phyloP scores from a whole-genome alignment of 2,329 filamentous ascomycete genomes.

The Cladosporium sp. region DNA sequence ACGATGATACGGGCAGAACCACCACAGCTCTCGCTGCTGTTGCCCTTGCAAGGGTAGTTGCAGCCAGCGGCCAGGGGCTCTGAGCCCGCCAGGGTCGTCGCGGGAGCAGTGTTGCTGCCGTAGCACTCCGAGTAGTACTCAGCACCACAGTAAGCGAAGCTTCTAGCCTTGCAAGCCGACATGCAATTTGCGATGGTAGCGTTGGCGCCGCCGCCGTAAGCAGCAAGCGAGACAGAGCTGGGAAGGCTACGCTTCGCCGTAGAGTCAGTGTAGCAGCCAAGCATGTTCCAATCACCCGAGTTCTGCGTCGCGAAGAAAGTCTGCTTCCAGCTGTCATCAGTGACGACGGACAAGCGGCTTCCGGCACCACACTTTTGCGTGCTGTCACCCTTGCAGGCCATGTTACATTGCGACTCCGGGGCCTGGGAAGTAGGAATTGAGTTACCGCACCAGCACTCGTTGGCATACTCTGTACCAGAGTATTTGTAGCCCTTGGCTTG shows the following conservation, averaged over 20 bases:
- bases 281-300: slow-evolving; percentile 29
- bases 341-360: slow-evolving; percentile 28
- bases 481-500: slow-evolving; percentile 28
- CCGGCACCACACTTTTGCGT: slow-evolving; percentile 34
- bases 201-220: slow-evolving; percentile 28
- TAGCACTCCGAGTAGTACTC: slow-evolving; percentile 35
- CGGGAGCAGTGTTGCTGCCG: slow-evolving; percentile 24
- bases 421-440: slow-evolving; percentile 16
- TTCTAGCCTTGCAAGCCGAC: slow-evolving; percentile 28
- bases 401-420: slow-evolving; percentile 26
- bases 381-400: slow-evolving; percentile 32
- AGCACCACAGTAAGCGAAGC: slow-evolving; percentile 30
- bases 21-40: slow-evolving; percentile 36
- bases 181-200: slow-evolving; percentile 32
- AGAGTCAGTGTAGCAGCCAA: slow-evolving; percentile 31
- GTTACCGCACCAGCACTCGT: slow-evolving; percentile 36
- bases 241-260: slow-evolving; percentile 24
- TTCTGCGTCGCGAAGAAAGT: slow-evolving; percentile 28
- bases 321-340: slow-evolving; percentile 28
- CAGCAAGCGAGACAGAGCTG: slow-evolving; percentile 22
- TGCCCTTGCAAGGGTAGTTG: slow-evolving; percentile 33
- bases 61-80: slow-evolving; percentile 31
- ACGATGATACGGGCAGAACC: slow-evolving; percentile 30
- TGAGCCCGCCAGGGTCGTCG: slow-evolving; percentile 17
- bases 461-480: slow-evolving; percentile 39